These are phyloP conservation scores for Ceratopteris richardii DNA, from an alignment of 75 land plant species.

Conservation along the genomic window DNA sequence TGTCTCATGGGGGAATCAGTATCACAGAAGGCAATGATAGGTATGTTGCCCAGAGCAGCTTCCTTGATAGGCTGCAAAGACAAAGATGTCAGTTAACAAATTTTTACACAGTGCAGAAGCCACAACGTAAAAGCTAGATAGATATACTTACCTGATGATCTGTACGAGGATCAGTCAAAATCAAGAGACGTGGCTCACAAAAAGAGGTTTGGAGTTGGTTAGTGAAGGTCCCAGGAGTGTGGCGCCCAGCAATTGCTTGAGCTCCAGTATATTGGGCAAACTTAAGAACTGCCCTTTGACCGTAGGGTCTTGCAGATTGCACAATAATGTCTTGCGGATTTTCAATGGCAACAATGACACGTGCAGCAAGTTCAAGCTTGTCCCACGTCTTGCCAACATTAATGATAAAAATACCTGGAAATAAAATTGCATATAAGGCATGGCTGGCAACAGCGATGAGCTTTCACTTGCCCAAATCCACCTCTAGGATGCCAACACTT, in stretches of 20 bases:
- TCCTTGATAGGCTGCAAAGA: slow-evolving; percentile 64
- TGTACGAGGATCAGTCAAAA: slow-evolving; percentile 81
- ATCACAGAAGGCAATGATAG: slow-evolving; percentile 86
- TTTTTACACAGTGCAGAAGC: neutral
- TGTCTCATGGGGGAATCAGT: slow-evolving; percentile 85
- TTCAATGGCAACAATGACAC: slow-evolving; percentile 79
- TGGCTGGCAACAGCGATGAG: no score
- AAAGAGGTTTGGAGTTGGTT: slow-evolving; percentile 84
- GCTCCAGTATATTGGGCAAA: slow-evolving; percentile 88
- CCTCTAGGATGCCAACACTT: no score
- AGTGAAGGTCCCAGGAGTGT: slow-evolving; percentile 83
- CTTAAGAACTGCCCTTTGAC: slow-evolving; percentile 74
- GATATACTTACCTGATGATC: slow-evolving; percentile 54
- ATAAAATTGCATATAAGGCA: no score
- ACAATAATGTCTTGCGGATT: slow-evolving; percentile 90
- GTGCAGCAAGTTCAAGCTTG: slow-evolving; percentile 56
- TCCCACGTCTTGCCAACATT: slow-evolving; percentile 86
- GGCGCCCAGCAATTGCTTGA: slow-evolving; percentile 75
- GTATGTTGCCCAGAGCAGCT: slow-evolving; percentile 73
- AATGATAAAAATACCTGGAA: slow-evolving; percentile 55
- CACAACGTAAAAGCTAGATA: neutral
- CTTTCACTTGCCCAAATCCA: neutral
- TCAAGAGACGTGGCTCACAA: slow-evolving; percentile 78
- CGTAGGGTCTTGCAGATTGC: slow-evolving; percentile 89
- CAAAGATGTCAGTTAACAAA: neutral